Evolutionary conservation across 192 early-diverging fungal species (phyloP), one percentile per base, ranked within the genome.

Genomic region (Jimgerdemannia lactiflua): DNA sequence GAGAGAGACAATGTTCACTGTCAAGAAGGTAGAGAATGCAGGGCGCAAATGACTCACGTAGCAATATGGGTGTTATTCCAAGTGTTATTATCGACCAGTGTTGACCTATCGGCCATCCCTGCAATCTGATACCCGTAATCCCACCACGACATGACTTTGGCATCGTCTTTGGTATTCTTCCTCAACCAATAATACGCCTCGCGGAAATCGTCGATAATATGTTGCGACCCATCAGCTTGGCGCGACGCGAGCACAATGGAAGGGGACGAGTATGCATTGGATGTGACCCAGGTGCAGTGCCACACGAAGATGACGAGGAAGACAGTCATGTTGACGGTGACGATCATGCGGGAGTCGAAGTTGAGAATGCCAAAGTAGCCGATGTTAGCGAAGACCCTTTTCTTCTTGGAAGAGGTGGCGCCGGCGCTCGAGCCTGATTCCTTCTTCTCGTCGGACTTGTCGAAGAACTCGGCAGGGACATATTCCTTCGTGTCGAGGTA

Each of bases 31-130:
- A 29, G 29, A 29, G 1, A 29, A 29, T 29, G 29, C 29, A 29
- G 41, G 29, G 29, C 29, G 29, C 29, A 29, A 29, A 29, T 29
- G 29, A 59, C 49, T 14, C 14, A 59, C 49, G 89, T 90, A 14
- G 98, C 98, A 79, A 99, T 99, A 74, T 99, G 98, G 3, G 98
- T 99, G 90, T 99, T 99, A 92, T 99, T 99, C 98, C 98, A 99
- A 3, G 98, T 99, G 81, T 99, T 99, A 90, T 99, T 99, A 87
- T 99, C 98, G 20, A 99, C 98, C 42, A 99, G 84, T 2, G 95
- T 95, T 2, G 94, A 92, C 43, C 98, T 90, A 82, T 99, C 96
- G 18, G 98, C 94, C 96, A 99, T 98, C 20, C 98, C 98, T 0
- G 98, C 96, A 74, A 99, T 94, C 85, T 99, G 98, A 86, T 99